Evolutionary conservation across 352 stramenopile species (phyloP), one percentile per base, ranked within the genome.

Genomic region (Salisapilia sapeloensis): DNA sequence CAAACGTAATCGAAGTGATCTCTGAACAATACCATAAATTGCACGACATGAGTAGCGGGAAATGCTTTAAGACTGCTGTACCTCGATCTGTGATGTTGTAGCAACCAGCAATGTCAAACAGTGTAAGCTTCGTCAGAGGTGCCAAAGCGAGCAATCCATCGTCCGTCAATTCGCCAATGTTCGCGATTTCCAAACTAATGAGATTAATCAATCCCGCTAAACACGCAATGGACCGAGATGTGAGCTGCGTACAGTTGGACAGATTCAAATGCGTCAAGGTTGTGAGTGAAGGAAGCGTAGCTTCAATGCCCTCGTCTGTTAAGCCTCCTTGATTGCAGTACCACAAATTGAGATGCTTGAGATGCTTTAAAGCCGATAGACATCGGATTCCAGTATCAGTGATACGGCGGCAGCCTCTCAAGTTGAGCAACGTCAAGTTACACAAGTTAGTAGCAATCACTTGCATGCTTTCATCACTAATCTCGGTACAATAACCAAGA

Each of bases 21-120:
- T 83, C 70, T 35, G 62, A 81, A 46, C 71, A 86, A 46, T 86
- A 86, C 67, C 71, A 86, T 13, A 86, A 33, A 21, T 84, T 86
- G 40, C 56, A 77, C 1, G 61, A 81, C 17, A 60, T 56, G 18
- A 86, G 40, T n/a, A 53, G 39, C 4, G 44, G 38, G 35, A 82
- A 83, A 33, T 59, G 55, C 9, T 28, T 30, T 8, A 86, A 40
- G 33, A 86, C 67, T 20, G 54, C 28, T 3, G 61, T 83, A 26
- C 70, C 70, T 0, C 44, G 16, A 41, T 86, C 70, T 8, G 70
- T 86, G 44, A 86, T 50, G 22, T 82, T 82, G 52, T 86, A 86
- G 46, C 70, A 86, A 2, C 70, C 70, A 4, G 70, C 66, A 10
- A 86, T 44, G 29, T 86, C 66, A 4, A 86, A 42, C 4, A 62